Base-by-base conservation (phyloP, 345 rosid genomes). In the Cardamine occulta region DNA sequence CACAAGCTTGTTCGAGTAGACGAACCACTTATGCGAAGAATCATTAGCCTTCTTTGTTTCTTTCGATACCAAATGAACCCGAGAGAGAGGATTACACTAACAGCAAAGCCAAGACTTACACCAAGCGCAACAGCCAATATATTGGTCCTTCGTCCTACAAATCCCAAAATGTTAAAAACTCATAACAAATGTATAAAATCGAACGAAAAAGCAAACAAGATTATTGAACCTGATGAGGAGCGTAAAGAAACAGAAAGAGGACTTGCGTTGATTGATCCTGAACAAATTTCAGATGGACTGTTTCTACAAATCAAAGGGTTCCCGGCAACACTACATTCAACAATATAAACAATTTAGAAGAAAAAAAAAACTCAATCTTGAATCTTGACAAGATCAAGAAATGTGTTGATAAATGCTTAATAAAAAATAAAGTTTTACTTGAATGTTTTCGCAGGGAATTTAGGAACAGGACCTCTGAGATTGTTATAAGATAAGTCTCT, bases 401-500 rank as follows among this genome's bases (percentile, higher is more conserved):
- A 6, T 29, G 48, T 48, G 52, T 75, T 26, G 9, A 13, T 5
- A 45, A n/a, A 68, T 56, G 65, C 0, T 10, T 35, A 8, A 8
- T 44, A 26, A 63, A 55, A 47, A 62, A 39, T 24, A 69, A 52
- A 28, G 28, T n/a, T 15, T 54, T 87, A 93, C 97, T 89, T 89
- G 86, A 93, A 91, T 54, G 91, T 89, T 78, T 85, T 91, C 23
- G 90, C 88, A 21, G 91, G 88, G 17, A 84, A 86, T 76, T 85
- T 89, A 70, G 95, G 90, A 61, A 91, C 90, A 37, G 85, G 89
- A 78, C 97, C 97, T 70, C 89, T 93, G 59, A 93, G 91, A 81
- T 93, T 93, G 88, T 93, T 93, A 60, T 82, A 93, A 73, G 97
- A 93, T 82, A 93, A 83, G 84, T 93, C 98, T 83, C 97, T 93